Evolutionary conservation across 2,329 filamentous ascomycete species (phyloP).

Genomic region (Didymella arachidicola): DNA sequence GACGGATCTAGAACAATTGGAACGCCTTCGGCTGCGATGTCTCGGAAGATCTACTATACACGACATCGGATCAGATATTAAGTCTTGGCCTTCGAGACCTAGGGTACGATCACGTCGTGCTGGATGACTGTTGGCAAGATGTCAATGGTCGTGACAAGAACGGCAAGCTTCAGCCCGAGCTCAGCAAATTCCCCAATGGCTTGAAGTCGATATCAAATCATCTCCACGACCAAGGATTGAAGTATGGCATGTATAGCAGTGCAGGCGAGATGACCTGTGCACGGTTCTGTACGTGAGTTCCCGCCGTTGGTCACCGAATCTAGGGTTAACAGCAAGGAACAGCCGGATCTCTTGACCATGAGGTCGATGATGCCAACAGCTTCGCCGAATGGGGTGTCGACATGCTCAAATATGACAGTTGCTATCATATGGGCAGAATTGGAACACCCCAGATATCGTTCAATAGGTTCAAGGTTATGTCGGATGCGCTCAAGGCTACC

Average conservation of each 20-base stretch:
- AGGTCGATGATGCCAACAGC: slow-evolving; percentile 36
- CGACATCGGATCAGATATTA: slow-evolving; percentile 34
- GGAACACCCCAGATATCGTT: slow-evolving; percentile 38
- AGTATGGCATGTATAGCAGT: slow-evolving; percentile 70
- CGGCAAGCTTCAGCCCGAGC: slow-evolving; percentile 48
- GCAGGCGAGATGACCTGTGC: slow-evolving; percentile 63
- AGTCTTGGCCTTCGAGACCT: slow-evolving; percentile 39
- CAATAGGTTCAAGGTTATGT: slow-evolving; percentile 40
- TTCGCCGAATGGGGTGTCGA: slow-evolving; percentile 47
- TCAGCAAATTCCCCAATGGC: slow-evolving; percentile 68
- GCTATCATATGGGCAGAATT: slow-evolving; percentile 42
- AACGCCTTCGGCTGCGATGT: slow-evolving; percentile 40
- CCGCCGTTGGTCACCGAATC: neutral
- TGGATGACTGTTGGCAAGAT: slow-evolving; percentile 66
- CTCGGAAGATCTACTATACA: slow-evolving; percentile 39
- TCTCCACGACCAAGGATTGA: slow-evolving; percentile 57
- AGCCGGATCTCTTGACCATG: slow-evolving; percentile 39
- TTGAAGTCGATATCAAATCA: slow-evolving; percentile 61
- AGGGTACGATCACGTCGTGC: slow-evolving; percentile 60
- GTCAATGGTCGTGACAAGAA: slow-evolving; percentile 56
- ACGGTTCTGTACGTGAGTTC: slow-evolving; percentile 55
- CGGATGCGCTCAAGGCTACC: slow-evolving; percentile 34
- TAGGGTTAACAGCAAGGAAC: neutral
- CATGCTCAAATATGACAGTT: slow-evolving; percentile 50
- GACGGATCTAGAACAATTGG: slow-evolving; percentile 33